phyloP scores from a whole-genome alignment of 768 basidiomycete species.

The Boletus coccyginus region DNA sequence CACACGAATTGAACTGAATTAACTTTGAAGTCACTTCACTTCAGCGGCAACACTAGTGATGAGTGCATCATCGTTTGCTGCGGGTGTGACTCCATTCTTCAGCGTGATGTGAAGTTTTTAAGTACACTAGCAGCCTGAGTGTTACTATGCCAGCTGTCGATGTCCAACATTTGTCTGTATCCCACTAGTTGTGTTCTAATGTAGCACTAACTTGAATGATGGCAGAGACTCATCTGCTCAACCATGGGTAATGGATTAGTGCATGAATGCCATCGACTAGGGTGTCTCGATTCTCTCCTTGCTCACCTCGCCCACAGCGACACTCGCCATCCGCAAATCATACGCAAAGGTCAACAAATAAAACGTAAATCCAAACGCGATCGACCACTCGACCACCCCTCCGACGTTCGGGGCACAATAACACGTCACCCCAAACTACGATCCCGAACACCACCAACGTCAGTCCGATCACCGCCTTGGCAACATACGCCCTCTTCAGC shows the following conservation, averaged over 20 bases:
- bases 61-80: too few species aligned
- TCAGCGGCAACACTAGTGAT: too few species aligned
- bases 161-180: too few species aligned
- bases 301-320: not conserved
- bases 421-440: slow-evolving; percentile 58
- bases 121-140: too few species aligned
- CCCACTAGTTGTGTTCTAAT: too few species aligned
- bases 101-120: too few species aligned
- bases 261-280: not conserved
- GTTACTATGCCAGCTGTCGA: too few species aligned
- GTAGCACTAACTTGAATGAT: too few species aligned
- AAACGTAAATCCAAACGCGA: slow-evolving; percentile 69
- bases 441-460: slow-evolving; percentile 57
- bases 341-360: slow-evolving; percentile 72
- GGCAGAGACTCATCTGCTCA: too few species aligned
- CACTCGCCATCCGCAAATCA: slow-evolving; percentile 61
- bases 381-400: slow-evolving; percentile 73
- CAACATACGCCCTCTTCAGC: slow-evolving; percentile 53
- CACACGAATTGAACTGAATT: too few species aligned
- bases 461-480: slow-evolving; percentile 59
- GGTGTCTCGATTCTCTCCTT: slow-evolving; percentile 5
- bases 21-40: too few species aligned
- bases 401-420: slow-evolving; percentile 46
- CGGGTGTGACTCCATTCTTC: too few species aligned
- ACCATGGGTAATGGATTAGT: not conserved